A percentile compares a stretch with the other conserved stretches of the same genome.
Evolutionary conservation across 306 rosid genomes (phyloP).

Genomic region (Castanea sativa): DNA sequence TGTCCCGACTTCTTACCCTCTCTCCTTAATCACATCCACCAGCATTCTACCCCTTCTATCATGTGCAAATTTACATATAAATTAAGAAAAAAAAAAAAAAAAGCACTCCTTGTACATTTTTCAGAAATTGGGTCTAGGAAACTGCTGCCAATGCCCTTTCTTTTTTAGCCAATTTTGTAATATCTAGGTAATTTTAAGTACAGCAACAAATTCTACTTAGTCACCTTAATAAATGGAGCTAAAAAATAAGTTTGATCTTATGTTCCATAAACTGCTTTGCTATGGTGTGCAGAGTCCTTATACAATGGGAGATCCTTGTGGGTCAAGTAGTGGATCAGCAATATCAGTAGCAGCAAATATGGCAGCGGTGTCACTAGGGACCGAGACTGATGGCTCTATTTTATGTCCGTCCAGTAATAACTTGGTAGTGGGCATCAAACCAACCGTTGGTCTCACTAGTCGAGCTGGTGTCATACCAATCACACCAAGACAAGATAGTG

Average conservation of each 20-base stretch:
- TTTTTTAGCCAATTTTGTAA: not conserved
- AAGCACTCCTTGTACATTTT: too few species aligned
- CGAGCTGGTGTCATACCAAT: conserved; percentile 43
- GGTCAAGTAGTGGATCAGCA: conserved; percentile 62
- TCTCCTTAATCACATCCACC: too few species aligned
- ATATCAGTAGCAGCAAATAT: conserved; percentile 50
- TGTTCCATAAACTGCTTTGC: not conserved
- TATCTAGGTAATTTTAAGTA: not conserved
- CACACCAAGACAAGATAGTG: conserved; percentile 40
- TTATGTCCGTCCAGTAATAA: conserved; percentile 41
- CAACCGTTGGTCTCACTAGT: conserved; percentile 52
- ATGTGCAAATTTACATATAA: too few species aligned
- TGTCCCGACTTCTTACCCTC: too few species aligned
- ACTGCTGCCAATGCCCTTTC: not conserved
- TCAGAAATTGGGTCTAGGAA: too few species aligned
- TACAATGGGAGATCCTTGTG: conserved; percentile 34
- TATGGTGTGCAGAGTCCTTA: conserved; percentile 37
- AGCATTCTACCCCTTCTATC: too few species aligned
- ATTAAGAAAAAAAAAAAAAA: too few species aligned
- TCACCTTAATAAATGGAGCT: not conserved
- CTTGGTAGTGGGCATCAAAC: conserved; percentile 53
- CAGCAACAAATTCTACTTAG: not conserved
- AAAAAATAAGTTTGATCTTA: not conserved
- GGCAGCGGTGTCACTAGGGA: conserved; percentile 43
- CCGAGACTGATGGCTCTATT: conserved; percentile 49